These are phyloP conservation scores for Coemansia erecta DNA, from an alignment of 192 early-diverging fungal genomes.

Conservation along the genomic window DNA sequence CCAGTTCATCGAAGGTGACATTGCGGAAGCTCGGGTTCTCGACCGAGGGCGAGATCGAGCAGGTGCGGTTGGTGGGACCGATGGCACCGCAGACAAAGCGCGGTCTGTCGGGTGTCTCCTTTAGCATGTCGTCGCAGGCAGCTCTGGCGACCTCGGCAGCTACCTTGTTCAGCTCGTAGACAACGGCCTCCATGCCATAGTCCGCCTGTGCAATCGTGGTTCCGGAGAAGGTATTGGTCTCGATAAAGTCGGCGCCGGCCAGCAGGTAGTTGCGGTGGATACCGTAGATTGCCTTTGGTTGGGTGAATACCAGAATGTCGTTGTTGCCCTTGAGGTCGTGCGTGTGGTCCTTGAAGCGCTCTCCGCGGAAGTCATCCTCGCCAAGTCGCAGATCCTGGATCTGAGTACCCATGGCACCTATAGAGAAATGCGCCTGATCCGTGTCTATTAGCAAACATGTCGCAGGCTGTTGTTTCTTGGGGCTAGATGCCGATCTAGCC, in stretches of 20 bases:
- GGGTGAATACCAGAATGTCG: conserved; percentile 89
- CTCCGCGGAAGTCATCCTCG: conserved; percentile 83
- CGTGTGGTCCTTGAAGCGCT: conserved; percentile 77
- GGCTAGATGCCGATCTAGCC: too few species aligned
- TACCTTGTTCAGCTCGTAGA: conserved; percentile 91
- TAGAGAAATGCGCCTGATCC: not conserved
- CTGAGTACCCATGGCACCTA: conserved; percentile 88
- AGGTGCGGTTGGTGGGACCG: conserved; percentile 93
- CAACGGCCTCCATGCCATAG: conserved; percentile 80
- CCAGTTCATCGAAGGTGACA: conserved; percentile 92
- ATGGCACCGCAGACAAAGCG: conserved; percentile 89
- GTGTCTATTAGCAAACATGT: too few species aligned
- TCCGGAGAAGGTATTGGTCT: conserved; percentile 95
- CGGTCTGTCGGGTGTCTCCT: conserved; percentile 70
- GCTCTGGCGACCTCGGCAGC: conserved; percentile 81
- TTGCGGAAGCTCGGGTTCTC: conserved; percentile 95
- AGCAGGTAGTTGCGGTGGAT: conserved; percentile 91
- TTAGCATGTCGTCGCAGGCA: conserved; percentile 79
- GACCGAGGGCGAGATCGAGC: conserved; percentile 95
- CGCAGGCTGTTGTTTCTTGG: too few species aligned
- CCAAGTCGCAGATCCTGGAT: conserved; percentile 79
- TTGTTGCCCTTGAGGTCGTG: conserved; percentile 96
- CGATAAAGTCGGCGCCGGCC: conserved; percentile 90
- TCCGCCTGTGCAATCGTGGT: conserved; percentile 93
- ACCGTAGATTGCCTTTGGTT: conserved; percentile 81